Percentiles rank a stretch among this genome's conserved stretches.
Evolutionary conservation across 2,329 filamentous ascomycete genomes (phyloP).

Genomic region (Aspergillus latus): DNA sequence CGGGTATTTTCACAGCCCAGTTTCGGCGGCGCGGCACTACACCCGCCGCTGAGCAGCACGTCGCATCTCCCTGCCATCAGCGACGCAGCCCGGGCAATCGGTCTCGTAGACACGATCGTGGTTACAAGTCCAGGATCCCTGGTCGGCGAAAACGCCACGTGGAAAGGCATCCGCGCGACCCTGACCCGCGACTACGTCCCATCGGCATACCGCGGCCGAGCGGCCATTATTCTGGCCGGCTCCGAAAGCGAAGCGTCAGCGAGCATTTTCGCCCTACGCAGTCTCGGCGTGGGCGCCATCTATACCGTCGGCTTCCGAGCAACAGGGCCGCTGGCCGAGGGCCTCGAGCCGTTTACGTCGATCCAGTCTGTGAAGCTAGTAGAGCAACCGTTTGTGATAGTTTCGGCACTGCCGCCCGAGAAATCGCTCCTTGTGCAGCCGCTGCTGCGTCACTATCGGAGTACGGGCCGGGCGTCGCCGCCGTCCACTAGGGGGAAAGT

Average conservation of each 20-base stretch:
- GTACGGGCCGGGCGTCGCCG: constrained; percentile 40
- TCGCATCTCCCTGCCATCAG: constrained; percentile 66
- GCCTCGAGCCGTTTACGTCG: constrained; percentile 64
- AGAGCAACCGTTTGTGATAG: constrained; percentile 76
- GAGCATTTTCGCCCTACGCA: constrained; percentile 74
- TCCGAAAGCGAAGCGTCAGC: constrained; percentile 74
- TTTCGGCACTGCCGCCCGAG: constrained; percentile 74
- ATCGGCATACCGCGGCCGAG: constrained; percentile 73
- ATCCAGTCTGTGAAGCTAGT: constrained; percentile 79
- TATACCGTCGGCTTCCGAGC: constrained; percentile 82
- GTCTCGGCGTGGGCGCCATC: constrained; percentile 72
- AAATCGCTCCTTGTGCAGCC: constrained; percentile 78
- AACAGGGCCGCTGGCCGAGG: constrained; percentile 56
- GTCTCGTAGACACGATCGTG: constrained; percentile 78
- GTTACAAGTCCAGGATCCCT: constrained; percentile 54
- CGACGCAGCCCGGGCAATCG: constrained; percentile 74
- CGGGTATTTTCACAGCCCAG: constrained; percentile 68
- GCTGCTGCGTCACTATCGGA: constrained; percentile 69
- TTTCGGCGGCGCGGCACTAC: constrained; percentile 81
- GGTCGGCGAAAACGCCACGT: constrained; percentile 77
- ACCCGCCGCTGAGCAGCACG: constrained; percentile 65
- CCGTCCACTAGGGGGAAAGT: constrained; percentile 59
- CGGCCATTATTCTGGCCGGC: constrained; percentile 72
- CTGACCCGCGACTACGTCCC: constrained; percentile 79
- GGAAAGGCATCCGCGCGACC: constrained; percentile 81